Percentiles rank a stretch among this genome's conserved stretches.
Conservation (phyloP, 1,139 yeast genomes). For the Barnettozyma hawaiiensis region DNA sequence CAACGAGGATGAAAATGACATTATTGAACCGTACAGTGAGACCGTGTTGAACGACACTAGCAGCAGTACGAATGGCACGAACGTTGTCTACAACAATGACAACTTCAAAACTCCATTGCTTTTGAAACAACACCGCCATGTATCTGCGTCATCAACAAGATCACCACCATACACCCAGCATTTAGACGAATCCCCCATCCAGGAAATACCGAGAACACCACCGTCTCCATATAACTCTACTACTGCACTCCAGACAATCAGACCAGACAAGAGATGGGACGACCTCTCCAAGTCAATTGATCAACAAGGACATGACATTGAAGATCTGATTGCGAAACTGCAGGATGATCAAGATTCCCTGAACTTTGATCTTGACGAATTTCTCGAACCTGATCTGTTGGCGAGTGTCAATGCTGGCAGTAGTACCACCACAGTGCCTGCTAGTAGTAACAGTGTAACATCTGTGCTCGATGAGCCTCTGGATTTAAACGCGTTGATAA, state of each 20-base stretch:
- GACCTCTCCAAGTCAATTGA: conserved; percentile 18
- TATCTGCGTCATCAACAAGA: conserved; percentile 10
- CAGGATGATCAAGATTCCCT: conserved; percentile 1
- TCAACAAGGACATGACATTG: conserved; percentile 20
- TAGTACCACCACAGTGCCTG: neutral
- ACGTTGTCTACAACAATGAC: conserved; percentile 1
- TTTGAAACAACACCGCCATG: conserved; percentile 32
- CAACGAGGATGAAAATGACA: neutral
- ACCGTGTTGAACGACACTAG: neutral
- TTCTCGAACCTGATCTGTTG: neutral
- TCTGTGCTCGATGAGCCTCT: neutral
- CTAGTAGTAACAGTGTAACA: neutral
- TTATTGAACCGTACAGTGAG: neutral
- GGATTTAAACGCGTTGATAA: neutral
- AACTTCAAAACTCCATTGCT: conserved; percentile 17
- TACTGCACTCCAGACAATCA: neutral
- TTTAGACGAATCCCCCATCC: conserved; percentile 16
- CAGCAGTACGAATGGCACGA: neutral
- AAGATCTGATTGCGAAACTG: conserved; percentile 17
- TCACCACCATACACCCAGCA: conserved; percentile 4
- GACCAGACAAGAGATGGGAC: conserved; percentile 14
- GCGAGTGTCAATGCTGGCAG: neutral
- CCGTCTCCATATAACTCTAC: neutral
- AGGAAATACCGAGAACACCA: conserved; percentile 16
- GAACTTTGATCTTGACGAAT: neutral